A percentile compares a stretch with the other conserved stretches of the same genome.
Evolutionary conservation across 169 alveolate genomes (phyloP).

Genomic region (Plasmodium gaboni): DNA sequence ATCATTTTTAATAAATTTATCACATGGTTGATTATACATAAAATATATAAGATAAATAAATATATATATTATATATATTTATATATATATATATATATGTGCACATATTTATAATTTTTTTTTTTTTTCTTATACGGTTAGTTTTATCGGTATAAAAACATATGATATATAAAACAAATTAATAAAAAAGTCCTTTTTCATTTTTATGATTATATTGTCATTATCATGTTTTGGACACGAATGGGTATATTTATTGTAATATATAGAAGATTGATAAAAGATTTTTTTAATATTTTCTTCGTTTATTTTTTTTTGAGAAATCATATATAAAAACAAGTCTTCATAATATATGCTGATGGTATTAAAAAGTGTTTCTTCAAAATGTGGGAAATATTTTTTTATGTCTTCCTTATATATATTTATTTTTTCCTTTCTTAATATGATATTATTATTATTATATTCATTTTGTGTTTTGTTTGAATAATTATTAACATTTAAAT

Average conservation of each 20-base stretch:
- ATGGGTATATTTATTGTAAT: not conserved
- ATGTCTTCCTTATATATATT: conserved; percentile 14
- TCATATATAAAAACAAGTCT: conserved; percentile 30
- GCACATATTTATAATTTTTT: conserved; percentile 1
- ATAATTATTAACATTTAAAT: not conserved
- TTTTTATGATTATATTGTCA: conserved; percentile 25
- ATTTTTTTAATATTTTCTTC: not conserved
- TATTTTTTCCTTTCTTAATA: not conserved
- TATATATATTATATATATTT: not conserved
- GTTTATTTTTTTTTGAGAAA: conserved; percentile 31
- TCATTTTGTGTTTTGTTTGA: conserved; percentile 7
- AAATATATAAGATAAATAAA: not conserved
- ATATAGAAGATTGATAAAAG: not conserved
- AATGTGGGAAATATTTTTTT: conserved; percentile 14
- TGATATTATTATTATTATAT: not conserved
- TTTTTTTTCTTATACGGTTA: not conserved
- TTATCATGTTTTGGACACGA: conserved; percentile 3
- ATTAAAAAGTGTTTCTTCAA: conserved; percentile 58
- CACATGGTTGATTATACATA: no score
- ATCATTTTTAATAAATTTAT: no score
- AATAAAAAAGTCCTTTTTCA: conserved; percentile 50
- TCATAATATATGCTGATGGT: conserved; percentile 42
- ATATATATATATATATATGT: not conserved
- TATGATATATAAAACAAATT: conserved; percentile 46
- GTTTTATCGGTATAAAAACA: conserved; percentile 5